These are phyloP conservation scores for Fraxinus sp. DNA, from an alignment of 305 asterid genomes.

Conservation along the genomic window DNA sequence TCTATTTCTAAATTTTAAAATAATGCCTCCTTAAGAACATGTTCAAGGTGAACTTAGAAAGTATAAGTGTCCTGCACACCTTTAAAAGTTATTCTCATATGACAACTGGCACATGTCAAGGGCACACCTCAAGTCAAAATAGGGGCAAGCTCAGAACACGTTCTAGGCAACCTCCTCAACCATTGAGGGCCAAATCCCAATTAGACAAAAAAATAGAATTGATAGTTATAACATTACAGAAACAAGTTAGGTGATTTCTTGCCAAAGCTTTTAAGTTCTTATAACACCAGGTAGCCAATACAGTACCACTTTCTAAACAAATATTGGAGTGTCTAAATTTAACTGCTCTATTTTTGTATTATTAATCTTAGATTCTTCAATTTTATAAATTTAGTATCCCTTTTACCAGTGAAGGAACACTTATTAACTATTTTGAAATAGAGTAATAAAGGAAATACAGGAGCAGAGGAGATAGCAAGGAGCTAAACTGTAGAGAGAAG, in stretches of 20 bases:
- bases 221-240: not conserved
- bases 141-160: not conserved
- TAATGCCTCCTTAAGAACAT: not conserved
- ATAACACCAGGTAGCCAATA: not conserved
- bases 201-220: not conserved
- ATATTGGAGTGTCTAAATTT: not conserved
- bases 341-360: not conserved
- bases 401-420: not conserved
- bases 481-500: not conserved
- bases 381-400: not conserved
- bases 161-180: not conserved
- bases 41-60: not conserved
- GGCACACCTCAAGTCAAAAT: not conserved
- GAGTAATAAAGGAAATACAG: not conserved
- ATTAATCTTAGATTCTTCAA: not conserved
- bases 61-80: not conserved
- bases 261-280: not conserved
- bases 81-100: not conserved
- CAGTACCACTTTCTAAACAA: not conserved
- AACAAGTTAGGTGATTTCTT: not conserved
- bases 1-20: not conserved
- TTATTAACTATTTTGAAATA: not conserved
- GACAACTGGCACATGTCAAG: not conserved
- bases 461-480: not conserved
- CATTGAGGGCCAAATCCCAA: not conserved